Evolutionary conservation across 176 grass and related monocot genomes (phyloP), one percentile per base, ranked within the genome.

Genomic region (Triticum dicoccoides): DNA sequence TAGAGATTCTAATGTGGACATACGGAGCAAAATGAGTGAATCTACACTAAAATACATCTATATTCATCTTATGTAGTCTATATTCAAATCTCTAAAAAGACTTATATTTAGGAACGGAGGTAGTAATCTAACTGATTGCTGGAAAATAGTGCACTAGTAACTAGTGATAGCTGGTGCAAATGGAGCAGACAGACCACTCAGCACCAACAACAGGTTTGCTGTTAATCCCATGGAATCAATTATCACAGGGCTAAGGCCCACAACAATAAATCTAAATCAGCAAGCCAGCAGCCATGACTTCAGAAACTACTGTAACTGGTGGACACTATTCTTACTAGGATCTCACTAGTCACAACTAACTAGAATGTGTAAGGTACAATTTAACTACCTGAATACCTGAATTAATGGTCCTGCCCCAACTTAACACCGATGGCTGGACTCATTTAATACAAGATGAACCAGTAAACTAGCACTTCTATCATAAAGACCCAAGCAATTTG

Each of bases 251-350:
- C 47, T 69, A 73, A 44, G 18, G 0, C 70, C 76, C 42, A 47
- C 25, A 56, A 10, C 7, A 38, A 15, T 69, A 83, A 35, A 82
- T 77, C 38, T 12, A 42, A 69, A 83, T 77, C 25, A 79, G 23
- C 32, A 83, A 87, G n/a, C 18, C 39, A 65, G 79, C 35, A 45
- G 33, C 4, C 52, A 69, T 65, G 39, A 32, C 30, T 86, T 86
- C 66, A 80, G 18, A 35, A 76, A 80, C 42, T 47, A 80, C 35
- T 69, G 59, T 11, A 79, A 62, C 25, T 83, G 30, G 32, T 33
- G 23, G 75, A 38, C n/a, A 65, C 21, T 63, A 77, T 62, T 71
- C 65, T 56, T 61, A 82, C 32, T 82, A 71, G 5, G 38, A 54
- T 66, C 34, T 59, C 51, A 30, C 29, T 30, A 30, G 29, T 30